A percentile compares a stretch with the other conserved stretches of the same genome.
Conservation (phyloP, 768 basidiomycete species). For the Russula foetens region DNA sequence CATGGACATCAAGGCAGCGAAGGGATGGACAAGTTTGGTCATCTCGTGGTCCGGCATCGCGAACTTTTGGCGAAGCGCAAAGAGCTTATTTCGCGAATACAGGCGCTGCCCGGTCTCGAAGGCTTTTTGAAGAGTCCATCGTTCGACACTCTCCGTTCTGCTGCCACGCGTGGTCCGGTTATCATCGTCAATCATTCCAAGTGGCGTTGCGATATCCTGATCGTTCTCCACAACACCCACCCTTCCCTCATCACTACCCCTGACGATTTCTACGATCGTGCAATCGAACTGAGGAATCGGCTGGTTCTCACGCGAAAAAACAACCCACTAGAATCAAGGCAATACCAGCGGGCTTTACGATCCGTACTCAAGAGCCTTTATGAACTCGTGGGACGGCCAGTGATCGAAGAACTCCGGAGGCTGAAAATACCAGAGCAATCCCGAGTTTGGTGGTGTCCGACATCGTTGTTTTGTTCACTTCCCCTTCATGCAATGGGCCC, state of each 20-base stretch:
- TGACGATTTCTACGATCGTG: neutral
- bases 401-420: neutral
- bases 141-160: neutral
- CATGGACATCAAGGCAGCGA: too few relatives aligned
- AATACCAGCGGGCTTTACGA: neutral
- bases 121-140: neutral
- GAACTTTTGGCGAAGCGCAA: neutral
- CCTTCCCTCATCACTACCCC: constrained; percentile 34
- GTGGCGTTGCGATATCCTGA: neutral
- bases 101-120: neutral
- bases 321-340: neutral
- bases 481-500: constrained; percentile 9
- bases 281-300: neutral
- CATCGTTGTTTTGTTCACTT: constrained; percentile 4
- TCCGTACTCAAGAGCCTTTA: neutral
- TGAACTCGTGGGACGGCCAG: constrained; percentile 1
- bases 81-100: neutral
- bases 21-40: neutral
- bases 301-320: neutral
- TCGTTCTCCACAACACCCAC: constrained; percentile 34
- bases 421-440: constrained; percentile 2
- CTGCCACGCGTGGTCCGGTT: neutral
- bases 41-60: neutral
- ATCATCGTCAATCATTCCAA: neutral
- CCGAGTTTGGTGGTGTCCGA: constrained; percentile 17